Base-by-base conservation (phyloP, 306 rosid genomes). In the Pueraria montana region DNA sequence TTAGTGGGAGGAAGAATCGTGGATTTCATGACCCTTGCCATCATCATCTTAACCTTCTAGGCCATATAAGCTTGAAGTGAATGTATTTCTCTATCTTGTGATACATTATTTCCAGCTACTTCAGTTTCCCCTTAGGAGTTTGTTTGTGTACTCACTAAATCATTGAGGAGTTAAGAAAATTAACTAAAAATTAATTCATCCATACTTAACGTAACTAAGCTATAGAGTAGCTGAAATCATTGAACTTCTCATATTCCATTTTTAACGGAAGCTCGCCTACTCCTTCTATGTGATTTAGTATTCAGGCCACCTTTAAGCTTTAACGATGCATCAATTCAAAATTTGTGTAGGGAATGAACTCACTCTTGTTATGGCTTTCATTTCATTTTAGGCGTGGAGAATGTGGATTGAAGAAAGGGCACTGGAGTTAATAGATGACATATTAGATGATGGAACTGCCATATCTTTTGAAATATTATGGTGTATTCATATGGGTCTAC, bases 31-130 rank as follows among this genome's bases (percentile, higher is more conserved):
- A n/a, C n/a, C n/a, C n/a, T n/a, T n/a, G n/a, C 40, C 6, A 52
- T 21, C 70, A 76, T 24, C 53, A 14, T 14, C 80, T 59, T 76
- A 76, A 76, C 23, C 80, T 76, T 59, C 70, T 76, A 14, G 70
- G 71, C 11, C 80, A 58, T 59, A 56, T n/a, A 68, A 68, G 74
- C 10, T 5, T 21, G 1, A 68, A n/a, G 9, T 20, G 26, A 0
- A 34, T 36, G 2, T 64, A n/a, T 65, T 68, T 4, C 7, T 20
- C 5, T 55, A 6, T 52, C 58, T 14, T 53, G 3, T 55, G 5
- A 6, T 36, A 36, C 40, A 55, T 17, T 17, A 52, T 17, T 17
- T 52, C 10, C n/a, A 1, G 58, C 10, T 16, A 6, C 10, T 1
- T 52, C 12, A 52, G 18, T 36, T 36, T 36, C 40, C 32, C 32